Evolutionary conservation across 805 yeast species (phyloP).

Genomic region (Brettanomyces anomalus): DNA sequence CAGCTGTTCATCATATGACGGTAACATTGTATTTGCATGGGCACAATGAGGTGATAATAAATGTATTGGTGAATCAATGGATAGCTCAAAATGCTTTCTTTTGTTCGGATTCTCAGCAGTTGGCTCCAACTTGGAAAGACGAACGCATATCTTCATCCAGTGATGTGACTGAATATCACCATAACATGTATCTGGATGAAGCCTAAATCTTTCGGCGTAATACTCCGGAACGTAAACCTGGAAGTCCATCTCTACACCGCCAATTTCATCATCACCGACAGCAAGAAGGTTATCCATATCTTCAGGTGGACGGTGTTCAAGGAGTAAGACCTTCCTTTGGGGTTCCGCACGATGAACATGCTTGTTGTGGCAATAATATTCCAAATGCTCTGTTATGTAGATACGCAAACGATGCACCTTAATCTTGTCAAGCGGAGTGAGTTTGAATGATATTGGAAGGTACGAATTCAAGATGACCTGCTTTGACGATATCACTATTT

Average conservation of each 20-base stretch:
- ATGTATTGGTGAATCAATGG: conserved; percentile 91
- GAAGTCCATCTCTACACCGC: conserved; percentile 76
- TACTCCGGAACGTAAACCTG: conserved; percentile 76
- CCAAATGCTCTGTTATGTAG: conserved; percentile 80
- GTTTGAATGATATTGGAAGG: conserved; percentile 74
- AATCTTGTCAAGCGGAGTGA: conserved; percentile 82
- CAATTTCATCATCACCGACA: conserved; percentile 38
- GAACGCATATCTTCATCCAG: conserved; percentile 85
- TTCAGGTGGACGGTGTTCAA: conserved; percentile 67
- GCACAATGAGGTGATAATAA: conserved; percentile 69
- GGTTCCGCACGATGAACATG: conserved; percentile 93
- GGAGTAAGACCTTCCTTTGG: conserved; percentile 62
- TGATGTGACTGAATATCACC: conserved; percentile 81
- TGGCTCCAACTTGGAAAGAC: conserved; percentile 64
- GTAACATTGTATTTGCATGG: conserved; percentile 70
- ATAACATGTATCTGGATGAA: conserved; percentile 83
- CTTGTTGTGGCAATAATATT: conserved; percentile 78
- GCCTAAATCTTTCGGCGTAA: conserved; percentile 42
- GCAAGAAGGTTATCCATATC: conserved; percentile 41
- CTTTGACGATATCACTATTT: conserved; percentile 85
- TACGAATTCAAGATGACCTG: conserved; percentile 76
- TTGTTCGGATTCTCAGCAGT: conserved; percentile 36
- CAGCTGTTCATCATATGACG: conserved; percentile 45
- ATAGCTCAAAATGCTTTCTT: conserved; percentile 87
- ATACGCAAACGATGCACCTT: conserved; percentile 79